Evolutionary conservation across 2,329 filamentous ascomycete species (phyloP), one percentile per base, ranked within the genome.

Genomic region (Aureobasidium pullulans): DNA sequence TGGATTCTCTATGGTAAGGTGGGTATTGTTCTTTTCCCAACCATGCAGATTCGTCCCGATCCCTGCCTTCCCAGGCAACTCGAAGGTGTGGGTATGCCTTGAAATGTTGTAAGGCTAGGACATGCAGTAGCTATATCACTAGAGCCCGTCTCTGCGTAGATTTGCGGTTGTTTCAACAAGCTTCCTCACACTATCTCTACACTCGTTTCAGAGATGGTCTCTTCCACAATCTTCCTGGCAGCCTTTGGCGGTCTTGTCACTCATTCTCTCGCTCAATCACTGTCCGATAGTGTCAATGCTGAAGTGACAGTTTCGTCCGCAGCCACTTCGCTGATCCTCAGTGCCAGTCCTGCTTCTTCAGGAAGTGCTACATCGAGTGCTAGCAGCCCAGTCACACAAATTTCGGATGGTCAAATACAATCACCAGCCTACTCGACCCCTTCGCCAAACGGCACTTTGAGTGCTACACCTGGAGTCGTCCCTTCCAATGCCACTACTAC

Each of bases 331-430:
- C 1, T 49, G 15, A 49, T 58, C 11, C 36, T 58, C 43, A 48
- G 43, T 49, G 43, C 44, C 3, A 58, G 54, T 9, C 36, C 54
- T 34, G 3, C 53, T 37, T 47, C 53, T 16, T 57, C 42, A 16
- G 53, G 40, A 4, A 15, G 11, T 19, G 4, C 19, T 11, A 31
- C 49, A 13, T 53, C 49, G 9, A 36, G 3, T 16, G 19, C 34
- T 29, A 16, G 6, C 29, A 32, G 23, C 15, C 31, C 16, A 11
- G 53, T 57, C 13, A 47, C 42, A 7, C 53, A 57, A 34, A 46
- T 57, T 2, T 57, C 53, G 10, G 53, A 57, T 47, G 53, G 53
- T n/a, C 53, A 47, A 32, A 57, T 57, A 23, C 53, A 57, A 6
- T 31, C 42, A 0, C 40, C 42, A 6, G 42, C 42, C 28, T 29